Evolutionary conservation across 2,329 filamentous ascomycete species (phyloP).

Genomic region (Aspergillus uvarum): DNA sequence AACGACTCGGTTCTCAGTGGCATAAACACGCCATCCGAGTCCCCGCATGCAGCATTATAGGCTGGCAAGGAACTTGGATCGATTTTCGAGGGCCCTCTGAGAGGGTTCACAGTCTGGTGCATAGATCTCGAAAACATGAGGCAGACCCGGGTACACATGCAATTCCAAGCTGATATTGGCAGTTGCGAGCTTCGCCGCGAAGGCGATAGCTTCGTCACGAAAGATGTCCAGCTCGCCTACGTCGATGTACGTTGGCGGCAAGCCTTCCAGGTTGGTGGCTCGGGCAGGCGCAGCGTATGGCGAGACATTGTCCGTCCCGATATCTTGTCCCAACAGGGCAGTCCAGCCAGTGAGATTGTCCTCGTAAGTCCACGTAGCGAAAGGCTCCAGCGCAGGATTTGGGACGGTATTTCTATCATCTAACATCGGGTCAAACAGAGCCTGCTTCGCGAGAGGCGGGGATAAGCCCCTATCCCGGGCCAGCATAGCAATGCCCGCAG

Average conservation of each 20-base stretch:
- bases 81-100: slow-evolving; percentile 6
- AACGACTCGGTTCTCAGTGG: not conserved
- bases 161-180: slow-evolving; percentile 46
- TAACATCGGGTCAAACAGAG: slow-evolving; percentile 21
- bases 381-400: slow-evolving; percentile 12
- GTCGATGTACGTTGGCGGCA: not conserved
- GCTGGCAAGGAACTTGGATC: not conserved
- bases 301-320: not conserved
- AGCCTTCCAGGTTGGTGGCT: not conserved
- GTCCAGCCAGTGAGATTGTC: not conserved
- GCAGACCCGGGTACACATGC: slow-evolving; percentile 47
- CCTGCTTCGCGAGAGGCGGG: slow-evolving; percentile 18
- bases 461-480: slow-evolving; percentile 17
- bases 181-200: slow-evolving; percentile 42
- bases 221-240: slow-evolving; percentile 42
- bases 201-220: slow-evolving; percentile 43
- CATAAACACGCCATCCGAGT: not conserved
- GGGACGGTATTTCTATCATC: slow-evolving; percentile 15
- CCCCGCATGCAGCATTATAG: not conserved
- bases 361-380: not conserved
- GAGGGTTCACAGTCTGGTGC: slow-evolving; percentile 16
- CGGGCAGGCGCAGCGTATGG: not conserved
- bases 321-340: not conserved
- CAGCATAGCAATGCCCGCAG: slow-evolving; percentile 21
- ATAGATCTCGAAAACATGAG: slow-evolving; percentile 42